A percentile compares a stretch with the other conserved stretches of the same genome.
Conservation (phyloP, 306 rosid species). For the Prinsepia uniflora region DNA sequence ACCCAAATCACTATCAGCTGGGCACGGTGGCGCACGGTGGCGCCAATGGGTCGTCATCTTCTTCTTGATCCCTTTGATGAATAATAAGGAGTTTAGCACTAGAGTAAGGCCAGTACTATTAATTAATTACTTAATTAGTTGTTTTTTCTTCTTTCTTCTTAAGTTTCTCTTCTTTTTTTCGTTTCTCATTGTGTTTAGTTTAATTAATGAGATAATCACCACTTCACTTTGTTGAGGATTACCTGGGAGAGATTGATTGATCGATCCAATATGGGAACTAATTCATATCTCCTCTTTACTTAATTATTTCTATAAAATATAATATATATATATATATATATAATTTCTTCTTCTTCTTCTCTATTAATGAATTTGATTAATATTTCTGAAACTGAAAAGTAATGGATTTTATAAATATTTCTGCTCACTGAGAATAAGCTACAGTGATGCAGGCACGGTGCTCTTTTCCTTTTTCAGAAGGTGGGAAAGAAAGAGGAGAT, state of each 20-base stretch:
- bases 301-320: neutral
- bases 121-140: constrained; percentile 35
- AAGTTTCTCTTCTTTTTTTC: constrained; percentile 11
- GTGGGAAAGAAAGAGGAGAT: constrained; percentile 3
- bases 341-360: neutral
- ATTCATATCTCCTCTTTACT: neutral
- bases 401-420: neutral
- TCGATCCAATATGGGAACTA: constrained; percentile 12
- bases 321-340: neutral
- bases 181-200: constrained; percentile 35
- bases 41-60: constrained; percentile 88
- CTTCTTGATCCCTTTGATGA: constrained; percentile 57
- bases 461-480: constrained; percentile 25
- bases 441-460: neutral
- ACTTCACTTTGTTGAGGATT: constrained; percentile 42
- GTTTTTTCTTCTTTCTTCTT: constrained; percentile 2
- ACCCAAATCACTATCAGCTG: constrained; percentile 30
- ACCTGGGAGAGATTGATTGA: constrained; percentile 40
- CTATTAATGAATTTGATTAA: neutral
- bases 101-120: constrained; percentile 36
- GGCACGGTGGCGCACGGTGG: constrained; percentile 30
- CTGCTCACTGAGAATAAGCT: constrained; percentile 6
- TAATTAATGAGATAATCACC: constrained; percentile 52
- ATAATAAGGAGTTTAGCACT: constrained; percentile 42
- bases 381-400: neutral